These are phyloP conservation scores for Nigrospora oryzae DNA, from an alignment of 2,329 filamentous ascomycete species.

Conservation along the genomic window DNA sequence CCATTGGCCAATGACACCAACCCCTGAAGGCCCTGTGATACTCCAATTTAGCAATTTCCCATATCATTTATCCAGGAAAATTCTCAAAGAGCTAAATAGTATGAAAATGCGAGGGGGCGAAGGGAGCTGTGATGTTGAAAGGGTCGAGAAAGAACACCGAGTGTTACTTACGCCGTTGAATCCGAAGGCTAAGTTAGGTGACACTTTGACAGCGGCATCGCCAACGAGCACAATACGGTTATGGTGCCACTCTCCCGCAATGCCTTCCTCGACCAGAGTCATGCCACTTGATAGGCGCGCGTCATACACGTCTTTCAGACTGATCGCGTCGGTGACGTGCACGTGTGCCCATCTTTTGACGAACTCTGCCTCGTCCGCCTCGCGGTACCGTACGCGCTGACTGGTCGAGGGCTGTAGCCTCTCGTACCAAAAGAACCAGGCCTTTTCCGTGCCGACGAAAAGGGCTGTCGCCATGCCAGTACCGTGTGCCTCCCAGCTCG, in stretches of 20 bases:
- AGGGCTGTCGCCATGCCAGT: neutral
- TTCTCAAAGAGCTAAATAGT: too few relatives aligned
- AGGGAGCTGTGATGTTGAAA: too few relatives aligned
- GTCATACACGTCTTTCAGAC: neutral
- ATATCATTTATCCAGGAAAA: too few relatives aligned
- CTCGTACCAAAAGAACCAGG: neutral
- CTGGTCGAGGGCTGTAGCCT: neutral
- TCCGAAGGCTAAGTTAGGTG: neutral
- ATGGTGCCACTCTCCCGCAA: neutral
- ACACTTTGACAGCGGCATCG: conserved; percentile 1
- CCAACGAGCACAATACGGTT: conserved; percentile 1
- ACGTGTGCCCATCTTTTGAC: neutral
- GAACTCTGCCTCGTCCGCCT: neutral
- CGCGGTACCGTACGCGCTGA: neutral
- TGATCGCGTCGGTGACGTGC: neutral
- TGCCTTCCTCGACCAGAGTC: neutral
- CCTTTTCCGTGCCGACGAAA: neutral
- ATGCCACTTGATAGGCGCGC: neutral
- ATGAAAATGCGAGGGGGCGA: too few relatives aligned
- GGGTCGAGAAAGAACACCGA: too few relatives aligned
- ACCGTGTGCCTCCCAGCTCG: neutral
- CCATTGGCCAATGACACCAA: neutral
- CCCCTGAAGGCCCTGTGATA: neutral
- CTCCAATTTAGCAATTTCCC: too few relatives aligned
- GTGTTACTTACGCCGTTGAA: neutral